phyloP scores from a whole-genome alignment of 345 rosid genomes.

The Murraya paniculata region DNA sequence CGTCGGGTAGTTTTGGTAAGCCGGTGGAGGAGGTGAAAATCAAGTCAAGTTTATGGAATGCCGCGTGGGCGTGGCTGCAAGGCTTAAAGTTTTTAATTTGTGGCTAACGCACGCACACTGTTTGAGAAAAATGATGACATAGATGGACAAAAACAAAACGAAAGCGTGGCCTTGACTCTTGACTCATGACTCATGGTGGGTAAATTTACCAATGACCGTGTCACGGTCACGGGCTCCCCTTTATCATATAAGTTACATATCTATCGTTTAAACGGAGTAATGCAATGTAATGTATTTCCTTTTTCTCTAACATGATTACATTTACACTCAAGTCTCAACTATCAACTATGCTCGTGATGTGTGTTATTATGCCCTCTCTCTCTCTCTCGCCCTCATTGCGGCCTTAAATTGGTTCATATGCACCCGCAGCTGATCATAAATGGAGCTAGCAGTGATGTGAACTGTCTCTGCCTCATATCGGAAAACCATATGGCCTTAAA shows the following conservation, averaged over 20 bases:
- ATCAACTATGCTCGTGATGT: not conserved
- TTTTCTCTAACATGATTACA: not conserved
- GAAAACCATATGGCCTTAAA: not conserved
- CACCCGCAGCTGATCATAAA: not conserved
- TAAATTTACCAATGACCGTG: not conserved
- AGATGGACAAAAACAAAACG: not conserved
- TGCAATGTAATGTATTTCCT: not conserved
- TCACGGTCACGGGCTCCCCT: not conserved
- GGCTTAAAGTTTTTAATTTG: not conserved
- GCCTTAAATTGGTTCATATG: conserved; percentile 15
- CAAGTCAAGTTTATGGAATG: not conserved
- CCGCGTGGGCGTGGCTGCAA: not conserved
- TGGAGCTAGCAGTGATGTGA: not conserved
- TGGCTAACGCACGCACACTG: not conserved
- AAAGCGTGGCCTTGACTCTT: not conserved
- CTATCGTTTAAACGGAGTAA: not conserved
- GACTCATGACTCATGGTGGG: not conserved
- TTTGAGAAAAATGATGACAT: not conserved
- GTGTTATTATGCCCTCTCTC: not conserved
- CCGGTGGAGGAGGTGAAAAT: not conserved
- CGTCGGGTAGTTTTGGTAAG: not conserved
- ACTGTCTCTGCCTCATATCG: not conserved
- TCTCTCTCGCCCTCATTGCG: not conserved
- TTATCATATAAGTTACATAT: not conserved
- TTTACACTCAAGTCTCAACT: not conserved